Conservation (phyloP, 139 green algal genomes). For the Closterium sp. region DNA sequence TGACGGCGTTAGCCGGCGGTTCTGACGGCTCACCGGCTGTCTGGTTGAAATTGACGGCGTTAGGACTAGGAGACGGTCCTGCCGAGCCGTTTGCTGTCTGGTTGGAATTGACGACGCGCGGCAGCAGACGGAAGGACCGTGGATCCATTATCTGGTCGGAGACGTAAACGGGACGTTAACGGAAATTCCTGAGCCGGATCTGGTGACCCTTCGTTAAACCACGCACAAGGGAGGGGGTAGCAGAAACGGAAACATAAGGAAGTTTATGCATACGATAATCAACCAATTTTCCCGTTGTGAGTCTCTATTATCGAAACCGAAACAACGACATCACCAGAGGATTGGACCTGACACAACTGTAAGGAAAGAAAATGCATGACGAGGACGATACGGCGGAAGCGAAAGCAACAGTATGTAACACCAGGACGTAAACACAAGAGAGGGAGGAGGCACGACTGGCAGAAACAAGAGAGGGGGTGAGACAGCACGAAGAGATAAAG, state of each 20-base stretch:
- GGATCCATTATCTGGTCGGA: not conserved
- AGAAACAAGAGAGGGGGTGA: not conserved
- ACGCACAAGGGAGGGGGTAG: not conserved
- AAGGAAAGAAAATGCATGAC: not conserved
- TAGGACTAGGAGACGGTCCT: no score
- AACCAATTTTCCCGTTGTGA: not conserved
- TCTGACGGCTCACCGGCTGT: not conserved
- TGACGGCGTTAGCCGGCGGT: not conserved
- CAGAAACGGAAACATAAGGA: not conserved
- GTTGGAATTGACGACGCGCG: not conserved
- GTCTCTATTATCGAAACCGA: not conserved
- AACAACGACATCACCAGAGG: not conserved
- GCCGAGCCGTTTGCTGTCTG: not conserved
- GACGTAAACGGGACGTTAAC: not conserved
- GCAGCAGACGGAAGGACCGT: not conserved
- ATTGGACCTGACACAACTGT: not conserved
- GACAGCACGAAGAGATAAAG: not conserved
- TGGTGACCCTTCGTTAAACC: not conserved
- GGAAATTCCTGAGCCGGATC: not conserved
- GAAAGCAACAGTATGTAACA: not conserved
- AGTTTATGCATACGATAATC: not conserved
- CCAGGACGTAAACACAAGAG: not conserved
- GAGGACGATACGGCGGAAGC: not conserved
- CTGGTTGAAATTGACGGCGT: not conserved
- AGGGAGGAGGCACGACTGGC: not conserved